A percentile compares a stretch with the other conserved stretches of the same genome.
phyloP scores from a whole-genome alignment of 768 basidiomycete genomes.

The Cystofilobasidium bisporidii region DNA sequence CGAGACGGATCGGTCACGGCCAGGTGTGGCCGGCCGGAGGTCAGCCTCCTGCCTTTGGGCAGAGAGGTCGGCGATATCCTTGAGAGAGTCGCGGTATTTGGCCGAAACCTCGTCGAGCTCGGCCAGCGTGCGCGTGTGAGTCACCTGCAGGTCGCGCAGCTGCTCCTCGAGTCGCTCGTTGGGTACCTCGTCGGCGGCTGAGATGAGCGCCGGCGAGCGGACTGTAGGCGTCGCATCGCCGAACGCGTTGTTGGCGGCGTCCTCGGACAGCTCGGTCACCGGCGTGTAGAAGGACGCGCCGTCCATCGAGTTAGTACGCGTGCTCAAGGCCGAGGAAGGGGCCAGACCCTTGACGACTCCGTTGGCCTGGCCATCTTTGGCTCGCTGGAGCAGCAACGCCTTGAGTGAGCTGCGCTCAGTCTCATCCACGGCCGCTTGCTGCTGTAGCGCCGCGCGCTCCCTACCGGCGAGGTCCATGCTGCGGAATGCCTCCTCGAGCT shows the following conservation, averaged over 20 bases:
- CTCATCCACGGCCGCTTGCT: slow-evolving; percentile 60
- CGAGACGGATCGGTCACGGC: background rate
- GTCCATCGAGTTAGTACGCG: background rate
- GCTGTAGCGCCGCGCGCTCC: slow-evolving; percentile 56
- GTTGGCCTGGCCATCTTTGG: background rate
- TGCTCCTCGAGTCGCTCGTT: slow-evolving; percentile 42
- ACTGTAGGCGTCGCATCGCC: background rate
- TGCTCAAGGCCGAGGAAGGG: background rate
- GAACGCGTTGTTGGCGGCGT: background rate
- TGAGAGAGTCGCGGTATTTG: slow-evolving; percentile 54
- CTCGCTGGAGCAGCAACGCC: background rate
- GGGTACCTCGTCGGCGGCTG: slow-evolving; percentile 11
- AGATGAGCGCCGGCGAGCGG: background rate
- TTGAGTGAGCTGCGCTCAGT: slow-evolving; percentile 51
- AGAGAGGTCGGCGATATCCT: slow-evolving; percentile 84
- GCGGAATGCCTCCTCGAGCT: slow-evolving; percentile 67
- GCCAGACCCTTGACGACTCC: too few species aligned
- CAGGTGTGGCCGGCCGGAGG: background rate
- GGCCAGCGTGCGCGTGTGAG: slow-evolving; percentile 29
- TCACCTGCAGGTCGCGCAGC: slow-evolving; percentile 50
- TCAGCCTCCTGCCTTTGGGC: slow-evolving; percentile 86
- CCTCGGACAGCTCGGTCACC: slow-evolving; percentile 2
- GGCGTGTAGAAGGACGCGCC: background rate
- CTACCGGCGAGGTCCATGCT: slow-evolving; percentile 60
- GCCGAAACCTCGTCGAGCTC: slow-evolving; percentile 33